Base-by-base conservation (phyloP, 768 basidiomycete genomes). In the Cystofilobasidium capitatum region DNA sequence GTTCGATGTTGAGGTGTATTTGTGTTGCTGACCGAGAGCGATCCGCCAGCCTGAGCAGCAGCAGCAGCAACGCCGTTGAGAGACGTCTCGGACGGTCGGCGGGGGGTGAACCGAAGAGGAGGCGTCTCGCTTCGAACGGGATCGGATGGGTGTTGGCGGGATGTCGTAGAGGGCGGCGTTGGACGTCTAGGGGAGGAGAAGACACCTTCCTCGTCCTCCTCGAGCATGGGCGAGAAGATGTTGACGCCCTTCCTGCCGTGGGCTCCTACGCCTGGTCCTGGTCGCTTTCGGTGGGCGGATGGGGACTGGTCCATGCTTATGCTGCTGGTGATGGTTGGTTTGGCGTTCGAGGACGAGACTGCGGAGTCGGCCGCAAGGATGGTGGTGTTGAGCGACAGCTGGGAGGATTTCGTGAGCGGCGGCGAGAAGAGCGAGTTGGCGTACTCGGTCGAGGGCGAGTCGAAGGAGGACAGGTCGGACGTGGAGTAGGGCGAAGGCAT, bases 191-290 rank as follows among this genome's bases (percentile, higher is more conserved):
- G 58, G 58, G 49, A 59, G 4, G 64, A 47, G 54, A 67, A 67
- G 37, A 57, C 40, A 14, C 60, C 60, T 13, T 36, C 45, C 29
- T 67, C 66, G 42, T 67, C 66, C 60, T 67, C 66, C 49, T 67
- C 66, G 37, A 62, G 54, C 60, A 33, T 67, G 26, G 66, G 66
- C 20, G 45, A 54, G 51, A 67, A 67, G 35, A 62, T 45, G 33
- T 37, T 60, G 1, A 61, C 60, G 33, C 40, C 17, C 22, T 36
- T 13, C 3, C 42, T 33, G 16, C 55, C 60, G 1, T 62, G 59
- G 8, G 51, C 54, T 7, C 59, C 66, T 5, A 61, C 26, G 40
- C 22, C n/a, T n/a, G n/a, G n/a, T n/a, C n/a, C n/a, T n/a, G 40
- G 40, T 10, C 40, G 40, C 40, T 42, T 42, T n/a, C n/a, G n/a